Base-by-base conservation (phyloP, 2,329 filamentous ascomycete genomes). In the Phoma sp. region DNA sequence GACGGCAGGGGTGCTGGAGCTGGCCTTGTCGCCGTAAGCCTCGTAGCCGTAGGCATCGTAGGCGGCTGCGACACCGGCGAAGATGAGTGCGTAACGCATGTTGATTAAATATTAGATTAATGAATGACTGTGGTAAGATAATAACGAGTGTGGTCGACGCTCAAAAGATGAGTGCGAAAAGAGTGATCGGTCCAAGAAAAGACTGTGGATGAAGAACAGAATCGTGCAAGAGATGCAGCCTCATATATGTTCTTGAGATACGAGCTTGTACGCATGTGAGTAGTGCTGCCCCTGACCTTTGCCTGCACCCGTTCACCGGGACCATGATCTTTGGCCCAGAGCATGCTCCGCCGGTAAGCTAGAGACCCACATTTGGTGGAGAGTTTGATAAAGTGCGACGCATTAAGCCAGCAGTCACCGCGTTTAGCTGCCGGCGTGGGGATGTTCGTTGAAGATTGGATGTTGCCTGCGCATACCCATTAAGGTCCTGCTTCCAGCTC, bases 71-170 rank as follows among this genome's bases (percentile, higher is more conserved):
- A 61, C 64, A 45, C 58, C 60, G 47, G 61, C 67, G 50, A 72
- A 67, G 51, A 72, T 60, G 25, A 69, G 43, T 22, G 64, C 54
- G 61, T 67, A 51, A 58, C 63, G 65, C 64, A 67, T 67, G 43
- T 33, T 61, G 48, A 45, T 50, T 52, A 58, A 33, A 12, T 53
- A 55, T 49, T 46, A 53, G 48, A 52, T 57, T 53, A 52, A 38
- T 32, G 67, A 72, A 51, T 65, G 69, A 70, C 64, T 70, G 35
- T 43, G 58, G 65, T 67, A 60, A 61, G 64, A 49, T 58, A 52
- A 40, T 19, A 56, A 53, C 33, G 54, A 57, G 39, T 49, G 49
- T 53, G 54, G 48, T 48, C 38, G 48, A 38, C 54, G 43, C 48
- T 47, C 60, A 50, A 52, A 52, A 46, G 53, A 43, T 61, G 52